Conservation (phyloP, 495 filamentous ascomycete genomes). For the Penicillium lividum region DNA sequence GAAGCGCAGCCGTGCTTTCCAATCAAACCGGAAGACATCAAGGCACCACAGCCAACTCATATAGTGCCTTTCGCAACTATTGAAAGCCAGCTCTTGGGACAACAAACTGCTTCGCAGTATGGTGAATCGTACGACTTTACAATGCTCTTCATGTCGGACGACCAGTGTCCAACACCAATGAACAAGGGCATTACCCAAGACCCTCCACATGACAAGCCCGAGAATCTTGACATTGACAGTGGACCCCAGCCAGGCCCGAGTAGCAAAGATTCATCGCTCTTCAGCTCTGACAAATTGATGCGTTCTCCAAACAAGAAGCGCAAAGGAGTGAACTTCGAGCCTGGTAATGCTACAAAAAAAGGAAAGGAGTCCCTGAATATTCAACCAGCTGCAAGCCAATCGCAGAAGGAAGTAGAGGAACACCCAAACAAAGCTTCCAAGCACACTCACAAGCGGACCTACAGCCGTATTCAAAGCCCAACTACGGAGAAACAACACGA, state of each 20-base stretch:
- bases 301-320: background rate
- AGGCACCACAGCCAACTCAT: background rate
- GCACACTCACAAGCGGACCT: constrained; percentile 27
- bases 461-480: constrained; percentile 25
- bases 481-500: constrained; percentile 12
- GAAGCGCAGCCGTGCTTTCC: constrained; percentile 13
- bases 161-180: constrained; percentile 8
- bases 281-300: background rate
- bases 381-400: background rate
- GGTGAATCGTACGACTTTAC: constrained; percentile 33
- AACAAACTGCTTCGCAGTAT: constrained; percentile 9
- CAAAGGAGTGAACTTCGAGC: constrained; percentile 3
- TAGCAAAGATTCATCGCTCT: background rate
- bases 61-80: constrained; percentile 23
- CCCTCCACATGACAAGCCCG: background rate
- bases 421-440: constrained; percentile 17
- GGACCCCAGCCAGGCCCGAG: background rate
- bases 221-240: background rate
- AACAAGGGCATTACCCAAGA: background rate
- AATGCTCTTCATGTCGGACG: constrained; percentile 34
- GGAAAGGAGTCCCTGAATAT: background rate
- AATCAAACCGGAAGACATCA: background rate
- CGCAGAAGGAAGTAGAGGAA: background rate
- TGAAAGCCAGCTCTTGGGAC: constrained; percentile 3
- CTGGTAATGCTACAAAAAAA: background rate